Base-by-base conservation (phyloP, 805 yeast genomes). In the Lipomyces sp. region DNA sequence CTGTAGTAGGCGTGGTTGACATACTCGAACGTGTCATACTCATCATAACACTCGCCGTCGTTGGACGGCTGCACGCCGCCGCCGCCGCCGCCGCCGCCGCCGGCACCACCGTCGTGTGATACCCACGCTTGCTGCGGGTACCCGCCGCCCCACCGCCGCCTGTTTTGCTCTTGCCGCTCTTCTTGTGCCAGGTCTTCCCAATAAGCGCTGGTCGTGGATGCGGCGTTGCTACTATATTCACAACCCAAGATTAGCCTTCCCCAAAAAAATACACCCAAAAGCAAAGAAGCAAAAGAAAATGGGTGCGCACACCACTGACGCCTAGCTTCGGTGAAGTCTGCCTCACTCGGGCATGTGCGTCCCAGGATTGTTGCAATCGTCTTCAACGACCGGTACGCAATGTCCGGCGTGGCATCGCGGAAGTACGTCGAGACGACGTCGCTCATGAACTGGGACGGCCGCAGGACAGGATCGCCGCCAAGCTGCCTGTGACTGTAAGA, bases 231-330 rank as follows among this genome's bases (percentile, higher is more conserved):
- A 22, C 46, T 47, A 21, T 19, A 31, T 23, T 31, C n/a, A n/a
- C 16, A n/a, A n/a, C n/a, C n/a, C n/a, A n/a, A n/a, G n/a, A n/a
- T n/a, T n/a, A n/a, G n/a, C n/a, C n/a, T n/a, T n/a, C n/a, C n/a
- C n/a, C n/a, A n/a, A 45, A 23, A 39, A 29, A 29, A 2, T 13
- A 26, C 3, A 13, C 23, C 7, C 3, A 42, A 21, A 34, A 13
- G n/a, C 23, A 7, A 40, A 33, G 11, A 21, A 39, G 21, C 28
- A 21, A 26, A 31, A 28, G 13, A 7, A 18, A 18, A 29, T 46
- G 29, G 43, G 54, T 40, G 39, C 57, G 52, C 58, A 52, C 57
- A 54, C 58, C 58, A 54, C 45, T 37, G 35, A 5, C 39, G 14
- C 35, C 39, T 22, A 8, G 58, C 58, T 14, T 16, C 33, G 1